A percentile compares a stretch with the other conserved stretches of the same genome.
These are phyloP conservation scores for Amorphotheca resinae DNA, from an alignment of 495 filamentous ascomycete genomes.

Conservation along the genomic window DNA sequence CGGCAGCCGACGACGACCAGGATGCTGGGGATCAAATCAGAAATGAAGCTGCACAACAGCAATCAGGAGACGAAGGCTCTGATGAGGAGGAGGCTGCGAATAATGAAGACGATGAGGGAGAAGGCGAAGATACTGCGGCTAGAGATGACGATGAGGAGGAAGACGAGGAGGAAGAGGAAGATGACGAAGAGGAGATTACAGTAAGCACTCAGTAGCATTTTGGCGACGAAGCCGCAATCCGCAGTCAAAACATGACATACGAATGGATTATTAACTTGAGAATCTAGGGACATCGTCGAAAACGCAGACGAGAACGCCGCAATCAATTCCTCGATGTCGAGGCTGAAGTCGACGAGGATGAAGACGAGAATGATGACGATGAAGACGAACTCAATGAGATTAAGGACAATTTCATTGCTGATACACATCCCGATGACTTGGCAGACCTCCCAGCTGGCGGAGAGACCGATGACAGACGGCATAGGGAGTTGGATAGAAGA, in stretches of 20 bases:
- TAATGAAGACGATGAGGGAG: constrained; percentile 16
- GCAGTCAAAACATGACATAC: background rate
- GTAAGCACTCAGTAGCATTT: constrained; percentile 25
- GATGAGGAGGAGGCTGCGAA: constrained; percentile 7
- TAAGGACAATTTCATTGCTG: constrained; percentile 67
- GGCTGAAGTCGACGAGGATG: constrained; percentile 86
- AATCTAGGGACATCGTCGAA: constrained; percentile 57
- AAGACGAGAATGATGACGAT: constrained; percentile 79
- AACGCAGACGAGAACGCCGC: constrained; percentile 57
- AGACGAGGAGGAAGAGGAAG: constrained; percentile 32
- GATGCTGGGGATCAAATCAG: constrained; percentile 15
- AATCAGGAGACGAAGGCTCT: constrained; percentile 11
- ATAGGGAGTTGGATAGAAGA: constrained; percentile 86
- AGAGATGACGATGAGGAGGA: constrained; percentile 39
- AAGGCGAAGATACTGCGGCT: constrained; percentile 18
- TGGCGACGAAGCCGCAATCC: background rate
- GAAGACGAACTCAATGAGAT: constrained; percentile 79
- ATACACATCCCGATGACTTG: constrained; percentile 82
- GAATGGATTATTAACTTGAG: background rate
- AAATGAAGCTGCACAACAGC: constrained; percentile 17
- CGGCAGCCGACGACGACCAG: constrained; percentile 27
- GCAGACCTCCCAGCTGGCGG: constrained; percentile 67
- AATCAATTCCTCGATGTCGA: constrained; percentile 89
- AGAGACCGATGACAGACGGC: constrained; percentile 78
- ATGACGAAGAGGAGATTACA: constrained; percentile 36